Evolutionary conservation across 495 filamentous ascomycete genomes (phyloP).

Genomic region (Evernia prunastri): DNA sequence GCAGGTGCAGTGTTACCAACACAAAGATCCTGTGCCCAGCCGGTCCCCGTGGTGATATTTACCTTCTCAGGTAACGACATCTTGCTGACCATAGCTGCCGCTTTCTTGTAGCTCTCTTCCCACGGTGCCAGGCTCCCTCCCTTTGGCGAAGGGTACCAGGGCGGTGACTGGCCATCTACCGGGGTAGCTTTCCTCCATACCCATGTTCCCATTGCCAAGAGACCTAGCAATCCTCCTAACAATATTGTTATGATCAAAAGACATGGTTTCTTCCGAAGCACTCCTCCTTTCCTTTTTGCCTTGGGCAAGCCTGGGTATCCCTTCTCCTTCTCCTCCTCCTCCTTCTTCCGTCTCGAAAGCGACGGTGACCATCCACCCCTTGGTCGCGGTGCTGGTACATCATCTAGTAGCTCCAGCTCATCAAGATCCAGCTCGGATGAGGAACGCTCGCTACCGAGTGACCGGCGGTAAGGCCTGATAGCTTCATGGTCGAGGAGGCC

Average conservation of each 20-base stretch:
- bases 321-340: conserved; percentile 14
- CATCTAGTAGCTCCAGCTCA: conserved; percentile 14
- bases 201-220: conserved; percentile 11
- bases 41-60: conserved; percentile 87
- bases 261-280: conserved; percentile 18
- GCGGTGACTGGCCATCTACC: conserved; percentile 44
- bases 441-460: conserved; percentile 30
- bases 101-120: conserved; percentile 76
- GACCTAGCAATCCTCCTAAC: conserved; percentile 10
- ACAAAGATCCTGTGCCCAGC: conserved; percentile 84
- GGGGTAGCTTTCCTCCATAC: conserved; percentile 14
- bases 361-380: conserved; percentile 21
- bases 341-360: conserved; percentile 5
- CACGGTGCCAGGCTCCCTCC: conserved; percentile 71
- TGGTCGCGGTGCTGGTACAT: conserved; percentile 4
- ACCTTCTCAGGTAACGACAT: conserved; percentile 92
- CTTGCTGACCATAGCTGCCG: conserved; percentile 63
- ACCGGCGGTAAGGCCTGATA: conserved; percentile 31
- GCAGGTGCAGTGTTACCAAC: conserved; percentile 85
- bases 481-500: conserved; percentile 17
- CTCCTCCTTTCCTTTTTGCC: conserved; percentile 20
- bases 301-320: conserved; percentile 3
- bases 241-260: conserved; percentile 18
- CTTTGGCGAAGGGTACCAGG: conserved; percentile 78
- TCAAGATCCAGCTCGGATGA: conserved; percentile 19